Percentiles rank a stretch among this genome's conserved stretches.
phyloP scores from a whole-genome alignment of 2,329 filamentous ascomycete species.

The Monilinia fructigena region DNA sequence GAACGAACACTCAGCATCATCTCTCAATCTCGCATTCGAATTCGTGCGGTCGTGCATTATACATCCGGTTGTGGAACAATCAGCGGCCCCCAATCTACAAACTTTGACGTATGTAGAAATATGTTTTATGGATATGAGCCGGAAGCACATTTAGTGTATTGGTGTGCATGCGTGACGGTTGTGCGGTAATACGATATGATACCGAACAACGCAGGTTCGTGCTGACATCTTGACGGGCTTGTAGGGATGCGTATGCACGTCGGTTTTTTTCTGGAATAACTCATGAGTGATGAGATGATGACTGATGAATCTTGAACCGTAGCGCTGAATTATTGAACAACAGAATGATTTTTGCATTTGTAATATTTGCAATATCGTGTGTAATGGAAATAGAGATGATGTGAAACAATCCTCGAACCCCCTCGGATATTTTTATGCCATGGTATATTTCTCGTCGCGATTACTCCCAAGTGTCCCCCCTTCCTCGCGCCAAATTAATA shows the following conservation, averaged over 20 bases:
- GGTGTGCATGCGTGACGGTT: background rate
- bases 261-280: background rate
- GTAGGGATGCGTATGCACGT: constrained; percentile 7
- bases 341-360: background rate
- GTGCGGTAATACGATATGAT: background rate
- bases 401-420: background rate
- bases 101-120: background rate
- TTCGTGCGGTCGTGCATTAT: constrained; percentile 8
- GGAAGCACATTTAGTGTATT: background rate
- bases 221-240: constrained; percentile 13
- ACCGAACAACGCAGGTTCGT: constrained; percentile 7
- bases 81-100: constrained; percentile 5
- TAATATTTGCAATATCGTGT: background rate
- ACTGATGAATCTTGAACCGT: background rate
- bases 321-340: background rate
- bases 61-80: constrained; percentile 1
- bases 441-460: constrained; percentile 11
- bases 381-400: background rate
- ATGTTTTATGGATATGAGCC: background rate
- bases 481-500: background rate
- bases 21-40: constrained; percentile 7
- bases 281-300: constrained; percentile 2
- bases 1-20: constrained; percentile 15
- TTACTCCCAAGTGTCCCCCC: background rate
- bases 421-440: background rate